Evolutionary conservation across 108 stramenopile genomes (phyloP).

Genomic region (Aurantiochytrium sp.): DNA sequence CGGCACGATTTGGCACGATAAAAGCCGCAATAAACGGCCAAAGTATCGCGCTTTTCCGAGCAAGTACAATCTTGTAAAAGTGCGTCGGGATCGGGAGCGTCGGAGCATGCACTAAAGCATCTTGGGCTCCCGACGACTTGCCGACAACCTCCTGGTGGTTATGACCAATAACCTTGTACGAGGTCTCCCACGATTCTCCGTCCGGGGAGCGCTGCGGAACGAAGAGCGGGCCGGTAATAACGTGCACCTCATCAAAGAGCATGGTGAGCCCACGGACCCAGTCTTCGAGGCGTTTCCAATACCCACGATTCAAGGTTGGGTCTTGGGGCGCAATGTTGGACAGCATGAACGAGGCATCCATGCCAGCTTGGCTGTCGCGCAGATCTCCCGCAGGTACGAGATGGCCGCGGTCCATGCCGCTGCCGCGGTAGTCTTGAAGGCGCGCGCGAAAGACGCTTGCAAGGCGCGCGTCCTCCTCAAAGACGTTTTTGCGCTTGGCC

Average conservation of each 20-base stretch:
- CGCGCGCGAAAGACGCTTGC: not conserved
- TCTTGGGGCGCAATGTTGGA: slow-evolving; percentile 18
- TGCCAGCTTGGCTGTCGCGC: not conserved
- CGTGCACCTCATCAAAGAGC: slow-evolving; percentile 1
- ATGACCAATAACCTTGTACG: not conserved
- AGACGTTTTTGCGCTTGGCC: not conserved
- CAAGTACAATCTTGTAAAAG: slow-evolving; percentile 26
- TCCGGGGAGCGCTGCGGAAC: not conserved
- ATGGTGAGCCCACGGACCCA: not conserved
- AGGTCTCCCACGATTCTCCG: not conserved
- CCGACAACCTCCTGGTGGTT: not conserved
- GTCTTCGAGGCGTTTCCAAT: slow-evolving; percentile 5
- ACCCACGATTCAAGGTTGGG: not conserved
- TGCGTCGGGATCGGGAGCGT: slow-evolving; percentile 17
- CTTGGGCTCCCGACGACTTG: not conserved
- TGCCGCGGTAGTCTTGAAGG: not conserved
- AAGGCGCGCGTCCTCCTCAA: not conserved
- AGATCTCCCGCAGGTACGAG: slow-evolving; percentile 23
- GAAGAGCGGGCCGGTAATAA: slow-evolving; percentile 17
- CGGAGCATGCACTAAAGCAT: not conserved
- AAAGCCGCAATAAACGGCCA: slow-evolving; percentile 4
- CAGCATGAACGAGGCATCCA: slow-evolving; percentile 20
- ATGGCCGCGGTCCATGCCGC: slow-evolving; percentile 23
- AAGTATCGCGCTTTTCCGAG: not conserved
- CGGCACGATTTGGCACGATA: not conserved